Conservation (phyloP, 108 stramenopile genomes). For the Bacterosira constricta region DNA sequence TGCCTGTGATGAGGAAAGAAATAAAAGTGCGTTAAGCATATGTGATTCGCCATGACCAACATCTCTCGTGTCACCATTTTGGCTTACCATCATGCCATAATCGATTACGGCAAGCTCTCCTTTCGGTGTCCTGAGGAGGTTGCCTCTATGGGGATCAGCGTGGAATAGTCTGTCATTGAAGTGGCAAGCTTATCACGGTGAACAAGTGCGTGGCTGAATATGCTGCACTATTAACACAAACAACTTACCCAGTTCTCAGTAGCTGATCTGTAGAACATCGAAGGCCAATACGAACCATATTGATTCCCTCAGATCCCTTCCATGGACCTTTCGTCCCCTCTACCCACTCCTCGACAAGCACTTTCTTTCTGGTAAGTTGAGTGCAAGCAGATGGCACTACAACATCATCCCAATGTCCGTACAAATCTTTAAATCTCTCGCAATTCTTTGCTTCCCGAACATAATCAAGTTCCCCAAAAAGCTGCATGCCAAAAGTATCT, state of each 20-base stretch:
- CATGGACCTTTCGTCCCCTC: slow-evolving; percentile 93
- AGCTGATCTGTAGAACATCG: slow-evolving; percentile 92
- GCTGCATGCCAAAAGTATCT: slow-evolving; percentile 90
- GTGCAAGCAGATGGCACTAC: slow-evolving; percentile 77
- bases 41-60: no score
- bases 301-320: slow-evolving; percentile 77
- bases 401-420: slow-evolving; percentile 83
- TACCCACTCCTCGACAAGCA: slow-evolving; percentile 92
- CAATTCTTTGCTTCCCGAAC: slow-evolving; percentile 83
- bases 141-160: slow-evolving; percentile 68
- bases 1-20: slow-evolving; percentile 9
- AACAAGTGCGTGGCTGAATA: background rate
- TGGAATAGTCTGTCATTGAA: slow-evolving; percentile 46
- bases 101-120: slow-evolving; percentile 83
- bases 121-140: slow-evolving; percentile 77
- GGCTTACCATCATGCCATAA: slow-evolving; percentile 91
- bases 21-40: no score
- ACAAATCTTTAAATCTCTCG: slow-evolving; percentile 82
- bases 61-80: no score
- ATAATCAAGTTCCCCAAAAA: slow-evolving; percentile 93
- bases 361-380: slow-evolving; percentile 77
- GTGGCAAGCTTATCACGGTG: slow-evolving; percentile 1
- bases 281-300: slow-evolving; percentile 88
- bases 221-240: background rate
- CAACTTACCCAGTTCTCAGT: slow-evolving; percentile 64